Percentiles rank a stretch among this genome's conserved stretches.
These are phyloP conservation scores for Metschnikowia aberdeeniae DNA, from an alignment of 805 yeast species.

Conservation along the genomic window DNA sequence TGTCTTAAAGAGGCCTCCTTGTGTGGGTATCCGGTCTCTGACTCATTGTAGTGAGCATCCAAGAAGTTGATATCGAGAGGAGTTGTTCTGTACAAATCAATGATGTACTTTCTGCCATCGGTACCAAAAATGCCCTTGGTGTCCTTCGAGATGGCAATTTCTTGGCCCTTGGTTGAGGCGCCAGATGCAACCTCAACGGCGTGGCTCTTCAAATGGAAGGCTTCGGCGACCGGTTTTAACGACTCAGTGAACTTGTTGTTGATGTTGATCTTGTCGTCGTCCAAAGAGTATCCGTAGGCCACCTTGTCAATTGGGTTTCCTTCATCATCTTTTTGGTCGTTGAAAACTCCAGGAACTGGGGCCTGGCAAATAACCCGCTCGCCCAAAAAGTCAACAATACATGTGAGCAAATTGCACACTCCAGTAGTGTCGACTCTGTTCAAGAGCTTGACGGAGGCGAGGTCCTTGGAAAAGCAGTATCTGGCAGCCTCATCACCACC, in stretches of 20 bases:
- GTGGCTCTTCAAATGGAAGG: slow-evolving; percentile 75
- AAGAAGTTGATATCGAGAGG: slow-evolving; percentile 81
- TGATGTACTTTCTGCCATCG: slow-evolving; percentile 78
- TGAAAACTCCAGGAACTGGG: slow-evolving; percentile 89
- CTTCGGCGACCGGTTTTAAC: slow-evolving; percentile 61
- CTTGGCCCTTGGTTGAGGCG: slow-evolving; percentile 31
- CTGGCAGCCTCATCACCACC: slow-evolving; percentile 89
- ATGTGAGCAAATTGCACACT: slow-evolving; percentile 68
- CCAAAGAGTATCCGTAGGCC: slow-evolving; percentile 72
- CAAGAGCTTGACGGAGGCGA: slow-evolving; percentile 64
- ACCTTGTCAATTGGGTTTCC: slow-evolving; percentile 39
- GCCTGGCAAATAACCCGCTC: slow-evolving; percentile 87
- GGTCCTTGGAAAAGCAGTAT: slow-evolving; percentile 73
- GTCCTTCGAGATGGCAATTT: slow-evolving; percentile 66
- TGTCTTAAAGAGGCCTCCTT: slow-evolving; percentile 72
- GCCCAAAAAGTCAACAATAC: slow-evolving; percentile 89
- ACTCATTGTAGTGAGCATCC: slow-evolving; percentile 46
- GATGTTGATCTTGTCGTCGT: slow-evolving; percentile 44
- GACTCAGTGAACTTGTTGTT: slow-evolving; percentile 52
- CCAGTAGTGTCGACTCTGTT: slow-evolving; percentile 62
- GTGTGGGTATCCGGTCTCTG: slow-evolving; percentile 68
- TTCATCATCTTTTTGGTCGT: slow-evolving; percentile 24
- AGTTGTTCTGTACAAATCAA: slow-evolving; percentile 79
- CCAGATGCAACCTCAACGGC: slow-evolving; percentile 48
- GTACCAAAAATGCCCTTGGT: slow-evolving; percentile 83